Percentiles rank a stretch among this genome's conserved stretches.
These are phyloP conservation scores for Saccharum officinarum DNA, from an alignment of 176 grass and related monocot genomes.

Conservation along the genomic window DNA sequence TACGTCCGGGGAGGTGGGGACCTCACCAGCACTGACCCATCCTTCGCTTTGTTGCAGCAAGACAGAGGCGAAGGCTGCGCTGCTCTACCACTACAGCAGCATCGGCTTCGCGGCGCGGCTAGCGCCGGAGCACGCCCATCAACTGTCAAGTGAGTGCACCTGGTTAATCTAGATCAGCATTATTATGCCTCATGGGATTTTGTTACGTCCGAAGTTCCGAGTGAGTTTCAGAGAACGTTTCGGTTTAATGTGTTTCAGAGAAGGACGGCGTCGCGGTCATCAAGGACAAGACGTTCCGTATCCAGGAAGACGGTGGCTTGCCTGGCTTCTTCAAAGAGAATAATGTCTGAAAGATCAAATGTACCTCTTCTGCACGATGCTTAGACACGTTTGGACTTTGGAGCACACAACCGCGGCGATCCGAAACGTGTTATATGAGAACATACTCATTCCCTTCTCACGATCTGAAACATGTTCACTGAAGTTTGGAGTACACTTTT, in stretches of 20 bases:
- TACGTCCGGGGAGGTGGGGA: not conserved
- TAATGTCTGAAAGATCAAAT: conserved; percentile 18
- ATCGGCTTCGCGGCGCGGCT: conserved; percentile 48
- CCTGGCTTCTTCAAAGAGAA: conserved; percentile 37
- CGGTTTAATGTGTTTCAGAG: conserved; percentile 1
- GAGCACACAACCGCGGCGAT: conserved; percentile 6
- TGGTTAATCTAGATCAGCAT: not conserved
- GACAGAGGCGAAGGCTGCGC: conserved; percentile 25
- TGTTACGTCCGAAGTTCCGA: not conserved
- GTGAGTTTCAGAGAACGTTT: not conserved
- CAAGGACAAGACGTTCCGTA: conserved; percentile 25
- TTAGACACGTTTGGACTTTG: not conserved
- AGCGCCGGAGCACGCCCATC: not conserved
- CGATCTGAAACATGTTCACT: not conserved
- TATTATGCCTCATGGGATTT: not conserved
- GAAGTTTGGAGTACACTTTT: not conserved
- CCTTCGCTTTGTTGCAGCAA: conserved; percentile 5
- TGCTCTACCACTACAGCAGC: conserved; percentile 50
- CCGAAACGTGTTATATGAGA: not conserved
- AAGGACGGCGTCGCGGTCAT: conserved; percentile 44
- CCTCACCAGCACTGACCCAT: not conserved
- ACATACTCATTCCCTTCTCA: not conserved
- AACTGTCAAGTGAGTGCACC: conserved; percentile 31
- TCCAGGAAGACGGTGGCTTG: not conserved
- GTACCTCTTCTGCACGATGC: not conserved